Base-by-base conservation (phyloP, 2,329 filamentous ascomycete genomes). In the Chalaropsis thielavioides region DNA sequence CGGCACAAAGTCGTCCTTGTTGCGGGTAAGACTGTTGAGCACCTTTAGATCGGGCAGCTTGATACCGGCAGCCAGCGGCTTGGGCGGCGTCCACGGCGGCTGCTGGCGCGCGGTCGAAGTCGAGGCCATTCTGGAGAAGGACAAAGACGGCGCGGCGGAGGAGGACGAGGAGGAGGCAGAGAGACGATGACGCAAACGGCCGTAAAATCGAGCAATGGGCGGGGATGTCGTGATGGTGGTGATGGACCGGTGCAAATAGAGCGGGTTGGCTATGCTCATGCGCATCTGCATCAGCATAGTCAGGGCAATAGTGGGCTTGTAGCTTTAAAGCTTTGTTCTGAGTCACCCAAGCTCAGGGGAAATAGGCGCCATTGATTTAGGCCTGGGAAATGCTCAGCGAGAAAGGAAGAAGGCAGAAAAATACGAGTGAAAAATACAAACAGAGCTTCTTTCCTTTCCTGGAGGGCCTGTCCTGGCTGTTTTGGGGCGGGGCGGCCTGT, bases 1-100 rank as follows among this genome's bases (percentile, higher is more conserved):
- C n/a, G 61, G 65, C 43, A 69, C 56, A 63, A 67, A 67, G 38
- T 67, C 66, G 35, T 67, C 66, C 54, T 67, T 67, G 54, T 65
- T 65, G 51, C 66, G 63, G 31, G 66, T 67, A 63, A 67, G 60
- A 54, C 66, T 67, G 43, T 67, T 67, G 19, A 67, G 61, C 7
- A 67, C 63, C 63, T 67, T 67, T 19, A 67, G 58, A 43, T 60
- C 38, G 3, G 66, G 66, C 51, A 67, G 56, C 44, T 63, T 67
- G 35, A 67, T 46, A 24, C 51, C 51, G 17, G 63, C 60, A 22
- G 62, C 62, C 31, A 62, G 40, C 40, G 61, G 51, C 59, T 51
- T 56, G 13, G 66, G 66, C 11, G 63, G 35, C 27, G 43, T 63
- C 66, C 66, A 67, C 54, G 63, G 66, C 51, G 66, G 66, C 66